Percentiles rank a stretch among this genome's conserved stretches.
These are phyloP conservation scores for Sicyos baderoa DNA, from an alignment of 306 rosid genomes.

Conservation along the genomic window DNA sequence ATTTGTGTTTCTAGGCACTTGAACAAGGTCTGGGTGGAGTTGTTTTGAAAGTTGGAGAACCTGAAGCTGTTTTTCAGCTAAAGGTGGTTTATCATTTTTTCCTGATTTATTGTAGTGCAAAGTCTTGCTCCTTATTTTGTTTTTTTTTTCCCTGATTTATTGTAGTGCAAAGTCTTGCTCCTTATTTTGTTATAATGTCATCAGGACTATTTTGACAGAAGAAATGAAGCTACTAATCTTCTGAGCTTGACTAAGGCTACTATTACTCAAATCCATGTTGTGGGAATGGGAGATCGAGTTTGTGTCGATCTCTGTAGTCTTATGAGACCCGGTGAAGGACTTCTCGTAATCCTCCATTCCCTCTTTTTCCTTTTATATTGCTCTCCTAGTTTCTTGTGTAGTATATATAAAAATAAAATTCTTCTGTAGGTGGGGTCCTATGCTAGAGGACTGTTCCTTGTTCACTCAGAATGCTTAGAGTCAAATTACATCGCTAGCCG, in stretches of 20 bases:
- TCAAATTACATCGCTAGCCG: conserved; percentile 86
- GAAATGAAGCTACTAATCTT: conserved; percentile 50
- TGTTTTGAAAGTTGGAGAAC: conserved; percentile 65
- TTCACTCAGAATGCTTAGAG: conserved; percentile 92
- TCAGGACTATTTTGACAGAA: conserved; percentile 84
- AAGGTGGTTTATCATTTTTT: conserved; percentile 49
- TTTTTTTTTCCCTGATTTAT: conserved; percentile 21
- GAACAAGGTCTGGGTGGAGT: conserved; percentile 88
- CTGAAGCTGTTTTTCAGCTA: conserved; percentile 57
- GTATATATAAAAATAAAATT: not conserved
- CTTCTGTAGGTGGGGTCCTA: conserved; percentile 66
- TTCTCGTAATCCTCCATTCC: conserved; percentile 47
- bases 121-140: conserved; percentile 31
- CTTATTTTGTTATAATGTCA: conserved; percentile 32
- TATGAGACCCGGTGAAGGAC: conserved; percentile 91
- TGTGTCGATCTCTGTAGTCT: conserved; percentile 92
- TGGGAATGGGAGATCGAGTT: conserved; percentile 94
- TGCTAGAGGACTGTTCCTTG: conserved; percentile 82
- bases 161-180: conserved; percentile 17
- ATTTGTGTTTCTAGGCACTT: conserved; percentile 51
- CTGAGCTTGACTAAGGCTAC: conserved; percentile 68
- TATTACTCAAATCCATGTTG: conserved; percentile 50
- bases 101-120: conserved; percentile 13
- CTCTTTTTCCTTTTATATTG: not conserved
- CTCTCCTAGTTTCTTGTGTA: not conserved